Evolutionary conservation across 164 flowering plant genomes (phyloP).

Genomic region (Vitis riparia): DNA sequence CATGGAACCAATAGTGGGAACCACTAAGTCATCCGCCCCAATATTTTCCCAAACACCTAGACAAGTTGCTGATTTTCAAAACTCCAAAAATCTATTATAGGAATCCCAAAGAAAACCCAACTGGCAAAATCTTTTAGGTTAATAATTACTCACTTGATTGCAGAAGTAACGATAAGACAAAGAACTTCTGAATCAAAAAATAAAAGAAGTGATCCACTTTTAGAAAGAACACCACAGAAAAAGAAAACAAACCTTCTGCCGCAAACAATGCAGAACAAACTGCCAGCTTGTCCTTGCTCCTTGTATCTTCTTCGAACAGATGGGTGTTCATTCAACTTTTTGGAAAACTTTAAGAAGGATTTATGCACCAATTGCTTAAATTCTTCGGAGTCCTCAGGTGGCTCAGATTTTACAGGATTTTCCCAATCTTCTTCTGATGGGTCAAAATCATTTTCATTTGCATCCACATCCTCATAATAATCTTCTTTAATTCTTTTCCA

Average conservation of each 20-base stretch:
- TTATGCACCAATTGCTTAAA: constrained; percentile 34
- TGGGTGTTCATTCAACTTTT: constrained; percentile 31
- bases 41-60: neutral
- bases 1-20: neutral
- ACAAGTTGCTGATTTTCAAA: neutral
- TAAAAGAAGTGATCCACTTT: constrained; percentile 1
- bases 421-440: constrained; percentile 13
- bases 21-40: neutral
- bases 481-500: constrained; percentile 29
- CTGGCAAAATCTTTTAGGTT: neutral
- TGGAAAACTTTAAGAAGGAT: constrained; percentile 33
- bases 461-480: constrained; percentile 13
- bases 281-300: constrained; percentile 51
- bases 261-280: constrained; percentile 52
- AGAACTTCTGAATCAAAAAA: constrained; percentile 12
- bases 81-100: neutral
- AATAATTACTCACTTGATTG: constrained; percentile 2
- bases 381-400: constrained; percentile 38
- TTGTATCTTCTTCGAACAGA: constrained; percentile 38
- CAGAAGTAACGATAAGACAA: neutral
- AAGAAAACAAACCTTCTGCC: constrained; percentile 52
- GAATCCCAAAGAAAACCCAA: neutral
- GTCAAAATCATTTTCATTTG: constrained; percentile 19
- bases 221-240: constrained; percentile 8
- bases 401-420: constrained; percentile 19